Base-by-base conservation (phyloP, 2,329 filamentous ascomycete species). In the Fusarium sp. region DNA sequence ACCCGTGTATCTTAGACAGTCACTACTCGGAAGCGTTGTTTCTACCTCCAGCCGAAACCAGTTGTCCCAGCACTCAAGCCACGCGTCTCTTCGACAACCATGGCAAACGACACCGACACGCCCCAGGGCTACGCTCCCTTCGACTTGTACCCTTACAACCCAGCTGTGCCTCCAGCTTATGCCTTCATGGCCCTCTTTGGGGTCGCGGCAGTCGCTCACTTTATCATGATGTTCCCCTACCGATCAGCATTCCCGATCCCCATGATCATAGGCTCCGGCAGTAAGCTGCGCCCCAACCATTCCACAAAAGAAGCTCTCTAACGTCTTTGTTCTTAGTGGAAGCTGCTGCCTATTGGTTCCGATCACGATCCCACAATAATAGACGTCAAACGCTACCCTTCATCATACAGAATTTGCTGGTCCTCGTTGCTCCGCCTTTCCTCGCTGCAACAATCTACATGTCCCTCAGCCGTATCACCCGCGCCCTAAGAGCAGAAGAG, bases 231-330 rank as follows among this genome's bases (percentile, higher is more conserved):
- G 16, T 65, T 82, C 10, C 76, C 83, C 4, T 81, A 80, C 3
- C 77, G 82, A 47, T 83, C 83, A 2, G 86, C 83, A 80, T 88
- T 85, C 72, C 82, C 86, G 66, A 82, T 85, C 1, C 82, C 86
- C 0, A 82, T 88, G 40, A 73, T 84, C 6, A 77, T 88, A 16
- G 86, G 87, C 4, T 84, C 83, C n/a, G 60, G 82, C 23, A 85
- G 85, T 87, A 79, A 75, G 78, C 72, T 5, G 2, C 23, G 23
- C 23, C 23, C 23, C 39, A 7, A n/a, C 12, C n/a, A 10, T n/a
- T 6, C 10, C 27, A 7, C 9, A n/a, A 52, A 28, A 57, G 23
- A 31, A 16, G 10, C 18, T 30, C 10, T 6, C 36, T 18, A 11
- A 23, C 15, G 7, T 34, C 2, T 34, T 3, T 34, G 31, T 1